Evolutionary conservation across 257 asterid species (phyloP).

Genomic region (Mentha longifolia): DNA sequence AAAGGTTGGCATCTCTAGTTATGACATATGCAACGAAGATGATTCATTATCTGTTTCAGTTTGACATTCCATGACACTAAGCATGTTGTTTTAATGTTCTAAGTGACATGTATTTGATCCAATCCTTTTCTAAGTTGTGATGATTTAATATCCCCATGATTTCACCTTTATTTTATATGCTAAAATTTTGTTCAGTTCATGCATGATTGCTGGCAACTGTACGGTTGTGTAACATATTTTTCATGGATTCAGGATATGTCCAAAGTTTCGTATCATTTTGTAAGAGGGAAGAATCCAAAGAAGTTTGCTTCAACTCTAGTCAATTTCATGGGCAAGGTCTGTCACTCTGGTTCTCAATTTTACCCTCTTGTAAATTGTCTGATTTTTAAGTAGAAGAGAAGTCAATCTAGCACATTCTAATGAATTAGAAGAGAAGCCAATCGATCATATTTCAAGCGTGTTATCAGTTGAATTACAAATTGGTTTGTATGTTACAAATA

Average conservation of each 20-base stretch:
- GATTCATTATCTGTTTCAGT: not conserved
- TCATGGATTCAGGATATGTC: slow-evolving; percentile 77
- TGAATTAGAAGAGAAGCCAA: not conserved
- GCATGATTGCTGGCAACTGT: slow-evolving; percentile 9
- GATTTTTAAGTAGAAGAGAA: not conserved
- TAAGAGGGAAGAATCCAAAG: slow-evolving; percentile 81
- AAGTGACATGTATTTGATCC: slow-evolving; percentile 11
- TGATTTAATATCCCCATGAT: not conserved
- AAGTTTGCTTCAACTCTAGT: slow-evolving; percentile 84
- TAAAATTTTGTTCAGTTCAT: slow-evolving; percentile 6
- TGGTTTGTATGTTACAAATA: not conserved
- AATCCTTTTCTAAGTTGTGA: not conserved
- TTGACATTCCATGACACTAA: not conserved
- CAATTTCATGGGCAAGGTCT: slow-evolving; percentile 93
- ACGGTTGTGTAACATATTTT: slow-evolving; percentile 23
- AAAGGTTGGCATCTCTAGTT: slow-evolving; percentile 9
- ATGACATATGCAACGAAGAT: not conserved
- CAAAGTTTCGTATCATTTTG: slow-evolving; percentile 84
- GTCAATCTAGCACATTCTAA: not conserved
- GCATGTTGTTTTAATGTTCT: not conserved
- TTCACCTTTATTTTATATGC: slow-evolving; percentile 1
- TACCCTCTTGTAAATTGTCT: not conserved
- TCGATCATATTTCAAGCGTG: not conserved
- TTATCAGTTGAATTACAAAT: slow-evolving; percentile 10
- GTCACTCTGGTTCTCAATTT: slow-evolving; percentile 29